phyloP scores from a whole-genome alignment of 768 basidiomycete species.

The Leccinum imitatum region DNA sequence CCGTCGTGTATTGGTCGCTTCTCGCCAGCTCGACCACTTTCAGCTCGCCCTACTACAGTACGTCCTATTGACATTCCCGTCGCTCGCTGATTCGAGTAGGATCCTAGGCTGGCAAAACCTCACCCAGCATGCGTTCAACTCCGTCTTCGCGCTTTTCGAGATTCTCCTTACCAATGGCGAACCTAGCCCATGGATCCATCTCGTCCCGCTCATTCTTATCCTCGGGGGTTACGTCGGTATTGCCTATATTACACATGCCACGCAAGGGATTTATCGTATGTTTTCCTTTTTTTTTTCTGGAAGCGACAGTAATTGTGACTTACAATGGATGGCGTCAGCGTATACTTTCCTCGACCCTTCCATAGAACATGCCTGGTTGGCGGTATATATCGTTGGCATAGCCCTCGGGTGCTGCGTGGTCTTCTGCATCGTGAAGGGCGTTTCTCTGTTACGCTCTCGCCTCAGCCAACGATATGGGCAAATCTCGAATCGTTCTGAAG shows the following conservation, averaged over 20 bases:
- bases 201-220: conserved; percentile 47
- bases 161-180: conserved; percentile 52
- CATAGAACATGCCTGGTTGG: conserved; percentile 43
- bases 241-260: conserved; percentile 63
- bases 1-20: conserved; percentile 61
- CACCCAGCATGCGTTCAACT: conserved; percentile 62
- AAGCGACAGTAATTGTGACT: neutral
- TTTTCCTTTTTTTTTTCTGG: conserved; percentile 8
- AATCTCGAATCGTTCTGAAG: conserved; percentile 5
- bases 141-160: conserved; percentile 55
- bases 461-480: conserved; percentile 22
- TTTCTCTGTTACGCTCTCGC: conserved; percentile 40
- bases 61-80: conserved; percentile 14
- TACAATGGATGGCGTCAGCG: conserved; percentile 38
- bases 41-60: conserved; percentile 37
- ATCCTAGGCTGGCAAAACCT: conserved; percentile 57
- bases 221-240: conserved; percentile 60
- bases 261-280: conserved; percentile 67
- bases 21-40: conserved; percentile 46
- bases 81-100: neutral
- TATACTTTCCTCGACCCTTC: conserved; percentile 65
- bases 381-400: conserved; percentile 65
- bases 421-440: conserved; percentile 47
- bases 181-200: conserved; percentile 51
- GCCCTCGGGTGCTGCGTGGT: conserved; percentile 48